A percentile compares a stretch with the other conserved stretches of the same genome.
These are phyloP conservation scores for Pichia thaimueangensis DNA, from an alignment of 805 yeast genomes.

Conservation along the genomic window DNA sequence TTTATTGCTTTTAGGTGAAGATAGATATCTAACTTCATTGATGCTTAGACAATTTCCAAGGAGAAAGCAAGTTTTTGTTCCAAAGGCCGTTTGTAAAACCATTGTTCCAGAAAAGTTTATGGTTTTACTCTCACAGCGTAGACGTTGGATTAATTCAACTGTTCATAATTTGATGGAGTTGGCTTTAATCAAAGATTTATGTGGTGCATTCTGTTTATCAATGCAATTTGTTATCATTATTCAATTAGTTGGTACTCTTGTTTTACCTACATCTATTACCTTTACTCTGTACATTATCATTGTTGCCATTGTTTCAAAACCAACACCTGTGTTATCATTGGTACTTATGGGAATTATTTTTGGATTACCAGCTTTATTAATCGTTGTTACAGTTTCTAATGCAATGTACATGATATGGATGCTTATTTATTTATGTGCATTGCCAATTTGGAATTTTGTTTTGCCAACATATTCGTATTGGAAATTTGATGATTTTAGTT, in stretches of 20 bases:
- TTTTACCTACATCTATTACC: conserved; percentile 80
- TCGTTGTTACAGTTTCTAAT: conserved; percentile 74
- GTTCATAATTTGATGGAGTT: conserved; percentile 89
- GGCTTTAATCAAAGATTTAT: conserved; percentile 73
- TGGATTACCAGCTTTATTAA: conserved; percentile 79
- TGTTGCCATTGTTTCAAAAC: conserved; percentile 59
- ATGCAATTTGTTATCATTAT: conserved; percentile 88
- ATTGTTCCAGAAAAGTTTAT: conserved; percentile 77
- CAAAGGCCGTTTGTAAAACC: conserved; percentile 90
- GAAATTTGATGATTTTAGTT: conserved; percentile 93
- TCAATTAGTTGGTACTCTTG: conserved; percentile 81
- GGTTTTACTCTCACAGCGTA: conserved; percentile 82
- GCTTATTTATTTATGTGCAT: conserved; percentile 66
- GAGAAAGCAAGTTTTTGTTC: conserved; percentile 78
- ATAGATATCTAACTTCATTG: conserved; percentile 74
- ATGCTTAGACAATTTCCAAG: conserved; percentile 88
- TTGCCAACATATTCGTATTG: conserved; percentile 84
- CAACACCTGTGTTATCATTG: conserved; percentile 74
- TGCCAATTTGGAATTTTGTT: conserved; percentile 92
- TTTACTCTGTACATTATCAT: conserved; percentile 77
- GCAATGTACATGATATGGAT: conserved; percentile 72
- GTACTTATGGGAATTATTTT: conserved; percentile 69
- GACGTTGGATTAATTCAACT: conserved; percentile 96
- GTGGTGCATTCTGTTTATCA: conserved; percentile 92
- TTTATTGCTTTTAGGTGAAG: conserved; percentile 81